These are phyloP conservation scores for Roridomyces roridus DNA, from an alignment of 768 basidiomycete genomes.

Conservation along the genomic window DNA sequence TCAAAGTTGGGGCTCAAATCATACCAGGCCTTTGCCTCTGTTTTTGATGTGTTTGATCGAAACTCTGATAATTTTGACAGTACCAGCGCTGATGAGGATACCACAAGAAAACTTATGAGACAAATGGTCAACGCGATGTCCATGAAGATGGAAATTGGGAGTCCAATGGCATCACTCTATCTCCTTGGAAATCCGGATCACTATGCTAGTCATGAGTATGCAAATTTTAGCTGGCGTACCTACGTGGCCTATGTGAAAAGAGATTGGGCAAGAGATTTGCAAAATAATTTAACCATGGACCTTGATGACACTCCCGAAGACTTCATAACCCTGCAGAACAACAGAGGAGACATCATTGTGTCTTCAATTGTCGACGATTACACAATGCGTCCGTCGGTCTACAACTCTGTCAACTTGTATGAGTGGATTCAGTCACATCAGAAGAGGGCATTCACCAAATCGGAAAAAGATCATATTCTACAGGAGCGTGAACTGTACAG, in stretches of 20 bases:
- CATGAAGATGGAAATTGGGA: conserved; percentile 37
- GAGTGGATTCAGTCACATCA: conserved; percentile 23
- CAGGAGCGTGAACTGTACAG: neutral
- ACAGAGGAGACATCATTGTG: conserved; percentile 8
- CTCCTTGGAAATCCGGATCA: conserved; percentile 40
- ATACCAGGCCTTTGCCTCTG: conserved; percentile 4
- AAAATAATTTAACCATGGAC: too few relatives aligned
- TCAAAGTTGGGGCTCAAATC: conserved; percentile 3
- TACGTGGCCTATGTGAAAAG: conserved; percentile 16
- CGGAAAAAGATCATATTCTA: neutral
- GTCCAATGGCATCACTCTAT: conserved; percentile 38
- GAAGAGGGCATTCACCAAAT: neutral
- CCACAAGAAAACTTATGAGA: conserved; percentile 1
- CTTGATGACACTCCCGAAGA: too few relatives aligned
- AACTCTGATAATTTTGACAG: conserved; percentile 18
- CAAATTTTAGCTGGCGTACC: conserved; percentile 34
- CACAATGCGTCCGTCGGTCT: conserved; percentile 21
- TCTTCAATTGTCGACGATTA: conserved; percentile 31
- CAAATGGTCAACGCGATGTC: conserved; percentile 11
- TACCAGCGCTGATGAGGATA: conserved; percentile 19
- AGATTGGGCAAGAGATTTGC: neutral
- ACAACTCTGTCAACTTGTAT: conserved; percentile 24
- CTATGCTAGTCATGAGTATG: conserved; percentile 36
- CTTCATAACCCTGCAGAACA: neutral
- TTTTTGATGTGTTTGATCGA: conserved; percentile 16